These are phyloP conservation scores for Pseudogymnoascus sp. DNA, from an alignment of 2,329 filamentous ascomycete species.

Conservation along the genomic window DNA sequence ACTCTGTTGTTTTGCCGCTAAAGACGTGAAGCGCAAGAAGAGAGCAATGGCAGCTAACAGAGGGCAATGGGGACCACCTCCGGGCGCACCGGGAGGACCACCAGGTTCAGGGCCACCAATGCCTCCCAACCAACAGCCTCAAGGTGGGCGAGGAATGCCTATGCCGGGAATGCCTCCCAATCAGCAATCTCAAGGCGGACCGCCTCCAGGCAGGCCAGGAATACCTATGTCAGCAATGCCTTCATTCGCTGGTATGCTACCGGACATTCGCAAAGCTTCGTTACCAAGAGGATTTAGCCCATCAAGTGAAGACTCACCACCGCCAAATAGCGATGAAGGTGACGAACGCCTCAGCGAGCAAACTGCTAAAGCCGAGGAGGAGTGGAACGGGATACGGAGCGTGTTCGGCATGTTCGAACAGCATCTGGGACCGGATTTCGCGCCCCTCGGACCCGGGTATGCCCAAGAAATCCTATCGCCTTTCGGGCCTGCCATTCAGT, in stretches of 20 bases:
- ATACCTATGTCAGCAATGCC: constrained; percentile 21
- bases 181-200: background rate
- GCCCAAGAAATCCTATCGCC: constrained; percentile 57
- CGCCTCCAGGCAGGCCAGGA: background rate
- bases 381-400: constrained; percentile 69
- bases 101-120: background rate
- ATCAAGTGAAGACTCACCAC: constrained; percentile 14
- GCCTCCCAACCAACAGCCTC: constrained; percentile 6
- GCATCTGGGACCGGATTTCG: constrained; percentile 66
- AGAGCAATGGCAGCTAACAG: constrained; percentile 51
- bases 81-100: background rate
- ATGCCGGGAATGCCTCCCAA: background rate
- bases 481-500: constrained; percentile 75
- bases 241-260: constrained; percentile 26
- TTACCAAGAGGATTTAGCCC: constrained; percentile 27
- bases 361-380: constrained; percentile 32
- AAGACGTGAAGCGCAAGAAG: constrained; percentile 71
- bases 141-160: constrained; percentile 6
- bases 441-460: constrained; percentile 63
- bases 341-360: constrained; percentile 23
- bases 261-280: constrained; percentile 18
- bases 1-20: constrained; percentile 67
- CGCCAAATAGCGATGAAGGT: constrained; percentile 16
- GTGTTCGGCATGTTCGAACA: constrained; percentile 61
- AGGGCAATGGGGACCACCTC: constrained; percentile 26